Evolutionary conservation across 1,284 basidiomycete species (phyloP), one percentile per base, ranked within the genome.

Genomic region (Cryptococcus hybrid): DNA sequence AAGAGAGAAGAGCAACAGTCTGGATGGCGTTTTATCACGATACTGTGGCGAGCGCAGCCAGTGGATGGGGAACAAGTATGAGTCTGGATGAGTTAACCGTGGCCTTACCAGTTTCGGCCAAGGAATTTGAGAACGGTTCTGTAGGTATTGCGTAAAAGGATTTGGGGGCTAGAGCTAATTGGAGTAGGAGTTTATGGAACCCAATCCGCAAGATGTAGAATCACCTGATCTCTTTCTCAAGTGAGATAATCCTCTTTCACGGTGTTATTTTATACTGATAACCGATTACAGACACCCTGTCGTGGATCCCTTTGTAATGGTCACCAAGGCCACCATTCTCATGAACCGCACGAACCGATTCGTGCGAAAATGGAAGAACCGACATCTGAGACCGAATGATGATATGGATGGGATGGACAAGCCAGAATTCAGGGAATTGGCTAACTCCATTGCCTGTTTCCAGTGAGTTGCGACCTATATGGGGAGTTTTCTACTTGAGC

Each of bases 1-100:
- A 78, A 57, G 77, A 78, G 54, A 58, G 77, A 9, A 60, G 72
- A 43, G 67, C 63, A 3, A 64, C 74, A 12, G 63, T 77, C 7
- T 78, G 77, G 77, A 73, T 73, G 65, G 70, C 70, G 3, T 66
- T 75, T 58, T 74, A 71, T 51, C 72, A 74, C 59, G 74, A 77
- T 59, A 73, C 72, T 3, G 61, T 65, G 24, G 35, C 44, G 2
- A 12, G 24, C 13, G 49, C 49, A 30, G 49, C 49, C n/a, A 40
- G 49, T 39, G 74, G 75, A 3, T 78, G 77, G 77, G 73, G 74
- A 12, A 73, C 71, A 1, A 71, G 71, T 5, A 66, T 78, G 45
- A 56, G 67, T 0, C 60, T 78, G 11, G 76, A 78, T 47, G 77
- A 78, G 60, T 63, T 78, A 15, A 72, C 68, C 7, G 63, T 69